Evolutionary conservation across 2,329 filamentous ascomycete species (phyloP).

Genomic region (Penicillium concentricum): DNA sequence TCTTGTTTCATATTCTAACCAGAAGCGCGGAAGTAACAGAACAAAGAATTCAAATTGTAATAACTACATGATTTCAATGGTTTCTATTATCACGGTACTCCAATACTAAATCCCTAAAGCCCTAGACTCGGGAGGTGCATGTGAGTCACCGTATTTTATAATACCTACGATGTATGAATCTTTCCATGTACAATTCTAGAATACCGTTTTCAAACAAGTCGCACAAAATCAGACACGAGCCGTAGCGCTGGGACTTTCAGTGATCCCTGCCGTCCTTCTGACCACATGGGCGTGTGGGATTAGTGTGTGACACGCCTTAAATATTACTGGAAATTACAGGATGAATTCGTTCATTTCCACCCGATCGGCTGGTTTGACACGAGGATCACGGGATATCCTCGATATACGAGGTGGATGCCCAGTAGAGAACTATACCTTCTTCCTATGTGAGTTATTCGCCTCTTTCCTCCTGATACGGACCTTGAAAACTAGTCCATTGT

Average conservation of each 20-base stretch:
- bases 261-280: constrained; percentile 5
- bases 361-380: constrained; percentile 6
- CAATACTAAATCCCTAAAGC: neutral
- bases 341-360: neutral
- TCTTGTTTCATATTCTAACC: too few relatives aligned
- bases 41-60: neutral
- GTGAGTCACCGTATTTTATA: neutral
- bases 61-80: neutral
- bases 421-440: neutral
- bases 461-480: neutral
- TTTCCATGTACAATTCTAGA: neutral
- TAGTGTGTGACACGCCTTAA: constrained; percentile 1
- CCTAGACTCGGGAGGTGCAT: neutral
- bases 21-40: neutral
- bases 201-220: neutral
- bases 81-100: neutral
- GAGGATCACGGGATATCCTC: neutral
- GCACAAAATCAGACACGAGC: constrained; percentile 4
- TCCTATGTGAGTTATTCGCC: neutral
- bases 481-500: neutral
- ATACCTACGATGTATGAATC: neutral
- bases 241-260: neutral
- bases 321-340: neutral
- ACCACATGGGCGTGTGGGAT: constrained; percentile 15
- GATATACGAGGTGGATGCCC: neutral